These are phyloP conservation scores for Pseudopithomyces maydicus DNA, from an alignment of 2,329 filamentous ascomycete genomes.

Conservation along the genomic window DNA sequence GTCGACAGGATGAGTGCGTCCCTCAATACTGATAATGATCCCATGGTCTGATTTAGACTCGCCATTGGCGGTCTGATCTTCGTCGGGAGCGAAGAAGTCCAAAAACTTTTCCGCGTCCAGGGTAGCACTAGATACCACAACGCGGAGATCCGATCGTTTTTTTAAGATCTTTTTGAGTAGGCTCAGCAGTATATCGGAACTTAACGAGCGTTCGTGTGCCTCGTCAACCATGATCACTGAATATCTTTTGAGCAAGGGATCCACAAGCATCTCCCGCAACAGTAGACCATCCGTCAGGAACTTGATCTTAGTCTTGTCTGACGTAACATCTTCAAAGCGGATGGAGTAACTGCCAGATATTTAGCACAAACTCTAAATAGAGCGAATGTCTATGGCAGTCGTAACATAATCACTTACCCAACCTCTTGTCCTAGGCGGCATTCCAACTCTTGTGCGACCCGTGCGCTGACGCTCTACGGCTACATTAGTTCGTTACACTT, in stretches of 20 bases:
- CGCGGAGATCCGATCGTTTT: slow-evolving; percentile 78
- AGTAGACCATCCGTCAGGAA: slow-evolving; percentile 94
- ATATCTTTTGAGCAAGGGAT: slow-evolving; percentile 87
- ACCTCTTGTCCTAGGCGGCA: slow-evolving; percentile 84
- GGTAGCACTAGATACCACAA: slow-evolving; percentile 92
- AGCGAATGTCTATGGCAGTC: neutral
- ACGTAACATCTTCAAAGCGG: slow-evolving; percentile 88
- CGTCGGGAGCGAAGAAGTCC: slow-evolving; percentile 70
- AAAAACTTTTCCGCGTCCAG: slow-evolving; percentile 87
- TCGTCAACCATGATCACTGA: slow-evolving; percentile 98
- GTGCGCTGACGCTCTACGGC: slow-evolving; percentile 71
- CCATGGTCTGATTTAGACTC: slow-evolving; percentile 53
- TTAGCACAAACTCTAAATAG: neutral
- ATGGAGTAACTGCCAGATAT: slow-evolving; percentile 71
- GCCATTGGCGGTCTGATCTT: slow-evolving; percentile 44
- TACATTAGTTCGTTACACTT: neutral
- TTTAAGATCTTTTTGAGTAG: slow-evolving; percentile 88
- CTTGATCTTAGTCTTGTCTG: slow-evolving; percentile 83
- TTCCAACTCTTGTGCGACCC: slow-evolving; percentile 87
- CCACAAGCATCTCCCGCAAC: slow-evolving; percentile 88
- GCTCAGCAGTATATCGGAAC: slow-evolving; percentile 88
- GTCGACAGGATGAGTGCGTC: slow-evolving; percentile 87
- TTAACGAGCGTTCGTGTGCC: slow-evolving; percentile 91
- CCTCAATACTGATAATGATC: slow-evolving; percentile 82
- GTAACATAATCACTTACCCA: slow-evolving; percentile 50